Evolutionary conservation across 1,284 basidiomycete species (phyloP), one percentile per base, ranked within the genome.

Genomic region (Apiotrichum brassicae): DNA sequence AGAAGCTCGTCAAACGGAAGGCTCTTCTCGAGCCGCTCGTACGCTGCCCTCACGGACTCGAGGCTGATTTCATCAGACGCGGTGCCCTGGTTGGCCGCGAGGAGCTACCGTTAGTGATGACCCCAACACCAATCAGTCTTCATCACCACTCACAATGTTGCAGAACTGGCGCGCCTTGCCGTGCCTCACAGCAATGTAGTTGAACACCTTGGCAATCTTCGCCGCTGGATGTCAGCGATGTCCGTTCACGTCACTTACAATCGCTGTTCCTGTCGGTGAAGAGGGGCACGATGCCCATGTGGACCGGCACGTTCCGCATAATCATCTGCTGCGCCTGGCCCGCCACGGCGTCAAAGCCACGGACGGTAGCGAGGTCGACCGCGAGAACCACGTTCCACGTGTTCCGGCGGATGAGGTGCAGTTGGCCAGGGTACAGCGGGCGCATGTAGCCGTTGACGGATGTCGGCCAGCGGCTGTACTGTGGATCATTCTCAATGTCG

Each of bases 201-300:
- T 84, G 57, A 87, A 78, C 0, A 90, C 61, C 53, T 79, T 78
- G 2, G 87, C 86, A 79, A 90, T 84, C 57, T 81, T 79, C 22
- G 72, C 66, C 43, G 82, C 84, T 86, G 47, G 33, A 33, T 43
- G 48, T 34, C 22, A 46, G 26, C 28, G 28, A 23, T 3, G 48
- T 42, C 35, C 7, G 20, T 20, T 12, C 16, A 28, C 6, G 23
- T 16, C 14, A 59, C 61, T 54, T 35, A 67, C 69, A 64, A 3
- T 58, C 47, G 33, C 61, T 54, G 78, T 83, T 49, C 11, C 30
- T 26, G n/a, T 38, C 32, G 14, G 49, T 42, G 42, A 81, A 71
- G 25, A 83, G 72, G 3, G 90, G 90, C 1, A 91, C 87, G 42
- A 94, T 64, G 16, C 91, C 92, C 66, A 89, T 89, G 28, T 86